Base-by-base conservation (phyloP, 129 eudicot species). In the Centella asiatica region DNA sequence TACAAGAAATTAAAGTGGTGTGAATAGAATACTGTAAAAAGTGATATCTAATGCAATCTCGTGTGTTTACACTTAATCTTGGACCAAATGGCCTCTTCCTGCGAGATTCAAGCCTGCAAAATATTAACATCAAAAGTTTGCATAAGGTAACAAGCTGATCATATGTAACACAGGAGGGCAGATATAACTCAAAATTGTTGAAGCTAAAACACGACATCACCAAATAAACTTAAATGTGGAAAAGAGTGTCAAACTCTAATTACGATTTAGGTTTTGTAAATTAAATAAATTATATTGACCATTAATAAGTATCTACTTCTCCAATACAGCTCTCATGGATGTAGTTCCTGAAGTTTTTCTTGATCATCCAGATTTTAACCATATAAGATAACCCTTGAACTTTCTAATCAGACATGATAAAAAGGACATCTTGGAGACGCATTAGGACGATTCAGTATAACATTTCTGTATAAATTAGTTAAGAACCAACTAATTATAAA, bases 51-150 rank as follows among this genome's bases (percentile, higher is more conserved):
- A 50, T 25, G 15, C 49, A 57, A 19, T 46, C 28, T 23, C 63
- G 74, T 59, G 64, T 27, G 20, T 79, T 26, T 90, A 90, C 97
- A 68, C 86, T 78, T 68, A 90, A 64, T 81, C 94, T 79, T 56
- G 98, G 98, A 50, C 98, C 98, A 57, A 71, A 81, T 32, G 95
- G 90, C 72, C 80, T 81, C 76, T 84, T 90, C 76, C 81, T 76
- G 50, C 90, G 95, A 65, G 97, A 83, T 65, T 86, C 95, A 57
- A 90, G 81, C 97, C 97, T 90, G 85, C 64, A 76, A 68, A 12
- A 40, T 39, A 18, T 60, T 56, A 46, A 28, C 27, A 37, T 50
- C 44, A 50, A 5, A n/a, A 53, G 51, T 67, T 28, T 76, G 61
- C 65, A 59, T 7, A 29, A 44, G 4, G 60, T 32, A 32, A 64